Conservation (phyloP, 148 eudicot species). For the Vaccinium darrowii region DNA sequence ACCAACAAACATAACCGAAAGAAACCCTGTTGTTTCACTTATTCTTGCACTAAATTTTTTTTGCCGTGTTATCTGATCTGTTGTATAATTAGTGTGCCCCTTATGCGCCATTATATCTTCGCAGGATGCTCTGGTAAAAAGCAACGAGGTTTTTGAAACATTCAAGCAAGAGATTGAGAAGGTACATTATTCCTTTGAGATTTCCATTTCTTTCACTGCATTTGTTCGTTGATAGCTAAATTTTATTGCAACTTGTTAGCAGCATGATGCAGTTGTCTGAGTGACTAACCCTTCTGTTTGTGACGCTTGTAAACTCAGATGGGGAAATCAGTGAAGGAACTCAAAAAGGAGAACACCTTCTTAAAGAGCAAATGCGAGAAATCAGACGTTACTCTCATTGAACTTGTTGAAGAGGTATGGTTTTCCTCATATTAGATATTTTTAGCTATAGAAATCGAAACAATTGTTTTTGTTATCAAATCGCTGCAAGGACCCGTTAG, state of each 20-base stretch:
- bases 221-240: neutral
- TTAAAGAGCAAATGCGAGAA: slow-evolving; percentile 87
- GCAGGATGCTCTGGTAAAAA: slow-evolving; percentile 94
- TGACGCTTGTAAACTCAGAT: slow-evolving; percentile 50
- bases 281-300: slow-evolving; percentile 14
- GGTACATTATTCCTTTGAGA: slow-evolving; percentile 37
- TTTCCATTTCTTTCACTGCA: slow-evolving; percentile 1
- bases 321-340: slow-evolving; percentile 83
- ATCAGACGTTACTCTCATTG: slow-evolving; percentile 77
- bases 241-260: neutral
- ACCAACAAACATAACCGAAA: slow-evolving; percentile 1
- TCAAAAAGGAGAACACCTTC: slow-evolving; percentile 80
- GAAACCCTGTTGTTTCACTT: neutral
- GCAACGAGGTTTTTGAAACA: slow-evolving; percentile 96
- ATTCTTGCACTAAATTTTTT: neutral
- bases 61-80: neutral
- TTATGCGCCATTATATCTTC: slow-evolving; percentile 14
- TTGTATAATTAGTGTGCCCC: neutral
- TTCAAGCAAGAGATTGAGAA: slow-evolving; percentile 95
- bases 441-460: neutral
- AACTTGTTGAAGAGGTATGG: slow-evolving; percentile 90
- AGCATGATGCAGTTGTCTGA: slow-evolving; percentile 16
- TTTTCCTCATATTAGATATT: neutral
- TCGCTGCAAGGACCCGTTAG: neutral
- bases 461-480: neutral